These are phyloP conservation scores for Neonothopanus nambi DNA, from an alignment of 1,284 basidiomycete species.

Conservation along the genomic window DNA sequence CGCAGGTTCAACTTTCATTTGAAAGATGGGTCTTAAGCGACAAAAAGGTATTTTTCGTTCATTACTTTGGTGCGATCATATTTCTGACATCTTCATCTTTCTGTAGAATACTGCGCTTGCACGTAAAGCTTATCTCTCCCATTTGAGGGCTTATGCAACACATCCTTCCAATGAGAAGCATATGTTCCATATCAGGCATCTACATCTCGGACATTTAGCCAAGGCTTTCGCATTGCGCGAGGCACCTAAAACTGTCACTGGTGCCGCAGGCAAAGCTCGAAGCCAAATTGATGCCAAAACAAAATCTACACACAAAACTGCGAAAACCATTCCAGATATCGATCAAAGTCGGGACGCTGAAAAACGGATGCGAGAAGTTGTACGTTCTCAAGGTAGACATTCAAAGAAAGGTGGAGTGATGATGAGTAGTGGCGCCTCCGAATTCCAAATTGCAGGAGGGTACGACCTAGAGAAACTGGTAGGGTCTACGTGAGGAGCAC, in stretches of 20 bases:
- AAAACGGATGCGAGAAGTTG: slow-evolving; percentile 84
- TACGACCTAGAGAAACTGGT: slow-evolving; percentile 70
- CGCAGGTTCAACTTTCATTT: slow-evolving; percentile 93
- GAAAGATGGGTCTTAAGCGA: slow-evolving; percentile 89
- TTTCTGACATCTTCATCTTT: not conserved
- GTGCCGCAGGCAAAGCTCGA: slow-evolving; percentile 24
- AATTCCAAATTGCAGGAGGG: slow-evolving; percentile 82
- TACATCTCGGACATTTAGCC: slow-evolving; percentile 95
- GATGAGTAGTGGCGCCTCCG: slow-evolving; percentile 70
- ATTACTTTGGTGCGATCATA: slow-evolving; percentile 8
- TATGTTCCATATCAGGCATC: slow-evolving; percentile 91
- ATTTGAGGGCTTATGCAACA: slow-evolving; percentile 96
- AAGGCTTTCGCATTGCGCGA: slow-evolving; percentile 96
- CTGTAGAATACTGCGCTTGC: slow-evolving; percentile 75
- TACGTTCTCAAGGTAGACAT: slow-evolving; percentile 81
- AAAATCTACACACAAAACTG: slow-evolving; percentile 19
- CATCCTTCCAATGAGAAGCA: slow-evolving; percentile 95
- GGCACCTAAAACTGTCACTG: slow-evolving; percentile 74
- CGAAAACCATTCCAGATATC: slow-evolving; percentile 36
- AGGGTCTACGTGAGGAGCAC: slow-evolving; percentile 1
- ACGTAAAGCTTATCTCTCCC: slow-evolving; percentile 87
- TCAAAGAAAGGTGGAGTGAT: slow-evolving; percentile 82
- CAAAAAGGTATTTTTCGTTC: slow-evolving; percentile 58
- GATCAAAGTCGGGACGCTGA: slow-evolving; percentile 64
- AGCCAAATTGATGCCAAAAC: slow-evolving; percentile 13